Evolutionary conservation across 169 alveolate genomes (phyloP).

Genomic region (Plasmodium malariae): DNA sequence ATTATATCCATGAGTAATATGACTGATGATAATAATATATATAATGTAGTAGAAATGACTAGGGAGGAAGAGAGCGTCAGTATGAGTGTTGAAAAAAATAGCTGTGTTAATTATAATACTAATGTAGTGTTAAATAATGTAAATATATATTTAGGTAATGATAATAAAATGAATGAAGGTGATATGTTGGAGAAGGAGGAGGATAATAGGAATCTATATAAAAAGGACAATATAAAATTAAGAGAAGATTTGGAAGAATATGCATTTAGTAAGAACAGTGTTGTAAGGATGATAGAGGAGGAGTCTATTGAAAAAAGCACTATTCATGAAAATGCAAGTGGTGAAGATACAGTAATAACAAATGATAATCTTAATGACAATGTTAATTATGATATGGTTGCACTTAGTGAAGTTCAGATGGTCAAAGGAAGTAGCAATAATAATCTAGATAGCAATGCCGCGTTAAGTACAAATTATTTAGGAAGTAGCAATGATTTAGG

Average conservation of each 20-base stretch:
- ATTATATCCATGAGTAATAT: not conserved
- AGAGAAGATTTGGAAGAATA: not conserved
- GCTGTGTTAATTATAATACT: too few relatives aligned
- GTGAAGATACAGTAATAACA: not conserved
- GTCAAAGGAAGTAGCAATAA: not conserved
- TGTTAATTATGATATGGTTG: not conserved
- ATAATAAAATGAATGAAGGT: not conserved
- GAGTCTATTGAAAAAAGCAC: not conserved
- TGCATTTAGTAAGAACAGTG: not conserved
- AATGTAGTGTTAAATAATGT: not conserved
- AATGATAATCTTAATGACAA: not conserved
- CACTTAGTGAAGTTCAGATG: too few relatives aligned
- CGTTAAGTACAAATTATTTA: not conserved
- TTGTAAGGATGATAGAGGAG: not conserved
- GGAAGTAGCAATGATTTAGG: not conserved
- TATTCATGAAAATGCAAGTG: not conserved
- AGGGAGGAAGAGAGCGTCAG: too few relatives aligned
- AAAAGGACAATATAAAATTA: not conserved
- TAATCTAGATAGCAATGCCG: not conserved
- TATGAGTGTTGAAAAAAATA: too few relatives aligned
- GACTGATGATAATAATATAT: not conserved
- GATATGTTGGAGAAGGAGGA: not conserved
- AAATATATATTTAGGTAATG: not conserved
- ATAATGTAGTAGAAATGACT: too few relatives aligned
- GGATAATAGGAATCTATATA: not conserved